Evolutionary conservation across 1,284 basidiomycete genomes (phyloP), one percentile per base, ranked within the genome.

Genomic region (Limonomyces culmigenus): DNA sequence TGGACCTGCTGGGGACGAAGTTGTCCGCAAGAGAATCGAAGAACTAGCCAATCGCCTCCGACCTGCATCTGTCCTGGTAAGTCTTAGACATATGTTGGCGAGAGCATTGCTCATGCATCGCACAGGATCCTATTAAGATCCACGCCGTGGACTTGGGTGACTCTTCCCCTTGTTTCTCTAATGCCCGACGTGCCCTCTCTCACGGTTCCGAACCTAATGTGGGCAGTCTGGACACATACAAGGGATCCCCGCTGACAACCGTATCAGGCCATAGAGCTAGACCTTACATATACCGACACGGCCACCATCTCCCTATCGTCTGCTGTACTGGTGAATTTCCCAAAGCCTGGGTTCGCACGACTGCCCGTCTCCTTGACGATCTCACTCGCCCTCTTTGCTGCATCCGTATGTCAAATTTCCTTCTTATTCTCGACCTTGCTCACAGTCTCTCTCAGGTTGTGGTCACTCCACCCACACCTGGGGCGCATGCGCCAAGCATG

Each of bases 311-410:
- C 81, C 1, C 60, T 87, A 17, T 84, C 83, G 20, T 86, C 83
- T 1, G 77, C 80, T 16, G 78, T 81, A 45, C 56, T 86, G 17
- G 80, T 86, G 56, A 84, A 86, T 50, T 84, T 86, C 46, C 83
- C 81, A 11, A 71, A 75, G 54, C 55, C 74, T 2, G 73, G 74
- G 3, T 87, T 87, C 48, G 83, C 80, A 5, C 74, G 80, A 23
- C 65, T 87, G 27, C 81, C 81, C 3, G 69, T 87, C 36, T 80
- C 78, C 16, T 58, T 86, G 33, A 79, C 79, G 1, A 72, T 86
- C 35, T 76, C 77, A 1, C 60, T 86, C 29, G 74, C 78, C n/a
- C 57, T 75, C 40, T 83, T 86, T 54, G 70, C 77, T 39, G 72
- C 77, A 16, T 62, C 64, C 33, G 81, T 74, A 48, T 47, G 19